Percentiles rank a stretch among this genome's conserved stretches.
Conservation (phyloP, 140 eudicot species). For the Cichorium intybus region DNA sequence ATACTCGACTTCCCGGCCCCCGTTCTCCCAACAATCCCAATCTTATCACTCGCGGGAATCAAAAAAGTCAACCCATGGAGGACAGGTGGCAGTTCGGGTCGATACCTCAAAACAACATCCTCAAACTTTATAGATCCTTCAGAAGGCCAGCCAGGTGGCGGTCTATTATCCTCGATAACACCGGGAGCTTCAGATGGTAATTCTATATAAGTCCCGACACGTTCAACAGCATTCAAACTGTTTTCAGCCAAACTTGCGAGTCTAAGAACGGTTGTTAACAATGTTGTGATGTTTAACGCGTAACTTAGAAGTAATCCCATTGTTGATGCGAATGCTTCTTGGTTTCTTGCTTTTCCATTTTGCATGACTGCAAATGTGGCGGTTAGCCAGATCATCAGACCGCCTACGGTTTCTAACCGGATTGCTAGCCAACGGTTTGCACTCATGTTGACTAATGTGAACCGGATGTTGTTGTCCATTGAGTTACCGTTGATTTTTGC, state of each 20-base stretch:
- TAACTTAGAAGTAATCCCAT: conserved; percentile 96
- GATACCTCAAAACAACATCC: conserved; percentile 74
- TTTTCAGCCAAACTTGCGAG: conserved; percentile 93
- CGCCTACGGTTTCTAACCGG: conserved; percentile 83
- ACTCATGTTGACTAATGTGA: conserved; percentile 80
- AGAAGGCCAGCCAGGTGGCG: conserved; percentile 99
- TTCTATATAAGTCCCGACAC: conserved; percentile 92
- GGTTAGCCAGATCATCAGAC: conserved; percentile 94
- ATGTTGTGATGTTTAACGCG: conserved; percentile 69
- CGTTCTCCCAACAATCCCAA: conserved; percentile 96
- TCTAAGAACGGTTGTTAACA: conserved; percentile 67
- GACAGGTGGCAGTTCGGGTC: conserved; percentile 95
- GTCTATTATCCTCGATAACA: conserved; percentile 61
- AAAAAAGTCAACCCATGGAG: conserved; percentile 69
- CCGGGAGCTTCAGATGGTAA: conserved; percentile 88
- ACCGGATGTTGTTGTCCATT: conserved; percentile 93
- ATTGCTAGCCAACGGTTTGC: conserved; percentile 95
- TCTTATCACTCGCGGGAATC: conserved; percentile 69
- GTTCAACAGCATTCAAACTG: conserved; percentile 89
- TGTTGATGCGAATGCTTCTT: conserved; percentile 92
- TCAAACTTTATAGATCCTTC: conserved; percentile 73
- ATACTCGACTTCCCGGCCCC: conserved; percentile 99
- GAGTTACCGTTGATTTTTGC: conserved; percentile 82
- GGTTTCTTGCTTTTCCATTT: conserved; percentile 74
- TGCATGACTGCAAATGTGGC: conserved; percentile 98